Evolutionary conservation across 352 stramenopile genomes (phyloP).

Genomic region (Pythium biforme): DNA sequence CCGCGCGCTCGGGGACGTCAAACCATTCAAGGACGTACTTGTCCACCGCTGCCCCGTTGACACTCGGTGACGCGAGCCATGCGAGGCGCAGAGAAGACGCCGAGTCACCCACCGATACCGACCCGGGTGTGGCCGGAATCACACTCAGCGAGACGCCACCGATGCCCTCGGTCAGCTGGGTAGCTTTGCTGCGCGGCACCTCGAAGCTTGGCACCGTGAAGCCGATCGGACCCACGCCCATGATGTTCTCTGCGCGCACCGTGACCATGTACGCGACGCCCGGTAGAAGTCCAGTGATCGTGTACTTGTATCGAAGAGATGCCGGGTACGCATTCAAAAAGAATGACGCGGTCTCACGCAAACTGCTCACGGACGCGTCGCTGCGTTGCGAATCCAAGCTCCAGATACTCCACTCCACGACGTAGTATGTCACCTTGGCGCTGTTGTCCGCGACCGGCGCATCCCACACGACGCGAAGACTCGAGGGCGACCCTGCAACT

Average conservation of each 20-base stretch:
- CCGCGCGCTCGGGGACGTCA: conserved; percentile 39
- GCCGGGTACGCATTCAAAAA: conserved; percentile 49
- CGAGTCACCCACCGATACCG: conserved; percentile 38
- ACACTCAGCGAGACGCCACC: conserved; percentile 59
- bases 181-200: conserved; percentile 53
- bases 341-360: conserved; percentile 39
- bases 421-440: conserved; percentile 80
- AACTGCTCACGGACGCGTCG: conserved; percentile 15
- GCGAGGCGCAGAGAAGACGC: conserved; percentile 42
- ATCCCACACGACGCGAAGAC: conserved; percentile 88
- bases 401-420: conserved; percentile 77
- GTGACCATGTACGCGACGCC: conserved; percentile 50
- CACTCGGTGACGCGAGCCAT: conserved; percentile 45
- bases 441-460: conserved; percentile 82
- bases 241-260: conserved; percentile 73
- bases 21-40: conserved; percentile 83
- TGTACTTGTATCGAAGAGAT: conserved; percentile 72
- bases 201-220: conserved; percentile 49
- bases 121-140: conserved; percentile 24
- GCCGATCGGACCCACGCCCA: conserved; percentile 46
- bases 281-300: conserved; percentile 41
- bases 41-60: conserved; percentile 46
- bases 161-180: conserved; percentile 42
- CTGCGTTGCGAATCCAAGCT: conserved; percentile 52
- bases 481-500: conserved; percentile 60